phyloP scores from a whole-genome alignment of 306 rosid genomes.

The Vicia faba region DNA sequence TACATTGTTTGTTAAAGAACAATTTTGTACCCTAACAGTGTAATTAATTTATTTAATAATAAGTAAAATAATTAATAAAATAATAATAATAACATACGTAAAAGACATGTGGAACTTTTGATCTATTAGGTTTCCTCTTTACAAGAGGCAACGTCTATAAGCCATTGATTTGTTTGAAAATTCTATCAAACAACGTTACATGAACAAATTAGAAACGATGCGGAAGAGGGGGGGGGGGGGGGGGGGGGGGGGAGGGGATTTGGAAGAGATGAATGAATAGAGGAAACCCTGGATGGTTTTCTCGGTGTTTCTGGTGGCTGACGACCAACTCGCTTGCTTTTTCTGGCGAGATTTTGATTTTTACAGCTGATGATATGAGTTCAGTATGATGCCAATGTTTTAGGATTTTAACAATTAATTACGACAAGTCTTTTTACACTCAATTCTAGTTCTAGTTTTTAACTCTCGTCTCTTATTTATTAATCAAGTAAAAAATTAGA shows the following conservation, averaged over 20 bases:
- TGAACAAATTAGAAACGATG: background rate
- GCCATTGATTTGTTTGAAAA: slow-evolving; percentile 58
- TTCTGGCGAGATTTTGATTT: too few species aligned
- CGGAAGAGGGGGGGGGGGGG: too few species aligned
- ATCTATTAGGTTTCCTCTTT: slow-evolving; percentile 55
- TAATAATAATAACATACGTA: slow-evolving; percentile 49
- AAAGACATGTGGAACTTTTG: slow-evolving; percentile 62
- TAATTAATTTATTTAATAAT: too few species aligned
- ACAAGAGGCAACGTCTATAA: slow-evolving; percentile 69
- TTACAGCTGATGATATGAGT: background rate
- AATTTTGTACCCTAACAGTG: too few species aligned
- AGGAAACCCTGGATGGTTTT: background rate
- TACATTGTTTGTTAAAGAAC: too few species aligned
- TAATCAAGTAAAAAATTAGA: too few species aligned
- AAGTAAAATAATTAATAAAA: too few species aligned
- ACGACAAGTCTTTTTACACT: background rate
- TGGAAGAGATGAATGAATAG: background rate
- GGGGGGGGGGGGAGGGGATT: too few species aligned
- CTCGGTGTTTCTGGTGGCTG: too few species aligned
- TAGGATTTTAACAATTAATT: background rate
- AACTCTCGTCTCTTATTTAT: too few species aligned
- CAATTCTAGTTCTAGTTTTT: too few species aligned
- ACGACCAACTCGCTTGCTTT: too few species aligned
- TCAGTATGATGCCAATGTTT: background rate
- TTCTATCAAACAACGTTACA: slow-evolving; percentile 29